These are phyloP conservation scores for Boletus reticuloceps DNA, from an alignment of 768 basidiomycete genomes.

Conservation along the genomic window DNA sequence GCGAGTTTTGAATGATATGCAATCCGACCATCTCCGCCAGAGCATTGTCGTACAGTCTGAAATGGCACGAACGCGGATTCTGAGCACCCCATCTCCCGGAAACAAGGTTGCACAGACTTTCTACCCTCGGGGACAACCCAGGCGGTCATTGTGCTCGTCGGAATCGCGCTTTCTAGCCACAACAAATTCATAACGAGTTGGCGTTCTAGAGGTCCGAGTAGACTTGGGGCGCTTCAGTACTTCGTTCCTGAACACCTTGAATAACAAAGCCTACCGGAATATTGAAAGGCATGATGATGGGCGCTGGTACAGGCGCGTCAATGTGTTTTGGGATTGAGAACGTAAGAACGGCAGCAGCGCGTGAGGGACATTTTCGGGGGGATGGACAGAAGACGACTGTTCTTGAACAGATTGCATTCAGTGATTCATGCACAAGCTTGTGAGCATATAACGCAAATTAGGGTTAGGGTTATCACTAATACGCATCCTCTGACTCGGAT, in stretches of 20 bases:
- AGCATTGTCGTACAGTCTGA: slow-evolving; percentile 71
- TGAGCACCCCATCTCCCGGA: not conserved
- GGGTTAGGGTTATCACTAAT: too few relatives aligned
- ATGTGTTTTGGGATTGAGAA: slow-evolving; percentile 71
- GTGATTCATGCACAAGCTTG: not conserved
- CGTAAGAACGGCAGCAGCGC: slow-evolving; percentile 76
- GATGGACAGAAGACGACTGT: slow-evolving; percentile 9
- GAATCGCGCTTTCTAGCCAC: slow-evolving; percentile 80
- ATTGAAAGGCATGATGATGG: slow-evolving; percentile 90
- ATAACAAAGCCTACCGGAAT: slow-evolving; percentile 59
- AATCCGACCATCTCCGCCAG: slow-evolving; percentile 60
- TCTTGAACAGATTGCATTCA: slow-evolving; percentile 25
- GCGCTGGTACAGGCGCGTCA: slow-evolving; percentile 77
- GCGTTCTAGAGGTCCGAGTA: slow-evolving; percentile 74
- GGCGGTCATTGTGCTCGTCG: slow-evolving; percentile 62
- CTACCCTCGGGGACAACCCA: slow-evolving; percentile 77
- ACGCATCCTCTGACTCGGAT: too few relatives aligned
- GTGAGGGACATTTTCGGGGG: slow-evolving; percentile 44
- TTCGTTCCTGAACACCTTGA: not conserved
- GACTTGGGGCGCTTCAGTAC: slow-evolving; percentile 38
- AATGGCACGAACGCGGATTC: not conserved
- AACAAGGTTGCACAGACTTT: slow-evolving; percentile 45
- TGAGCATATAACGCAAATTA: too few relatives aligned
- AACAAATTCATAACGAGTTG: slow-evolving; percentile 86
- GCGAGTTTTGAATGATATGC: slow-evolving; percentile 63